Evolutionary conservation across 2,329 filamentous ascomycete species (phyloP).

Genomic region (Davidsoniella eucalypti): DNA sequence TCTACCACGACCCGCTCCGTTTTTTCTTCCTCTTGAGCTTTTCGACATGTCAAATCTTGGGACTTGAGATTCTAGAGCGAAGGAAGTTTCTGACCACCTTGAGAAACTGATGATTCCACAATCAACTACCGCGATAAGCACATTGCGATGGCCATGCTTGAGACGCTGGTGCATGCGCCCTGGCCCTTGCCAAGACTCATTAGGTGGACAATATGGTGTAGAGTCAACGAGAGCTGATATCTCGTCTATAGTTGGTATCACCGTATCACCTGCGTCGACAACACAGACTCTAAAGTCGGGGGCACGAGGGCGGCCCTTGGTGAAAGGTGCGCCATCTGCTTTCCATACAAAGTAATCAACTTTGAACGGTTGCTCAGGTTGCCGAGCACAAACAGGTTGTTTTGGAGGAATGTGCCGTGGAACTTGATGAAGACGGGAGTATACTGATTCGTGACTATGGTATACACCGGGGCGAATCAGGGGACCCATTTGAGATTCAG

Average conservation of each 20-base stretch:
- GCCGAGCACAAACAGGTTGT: slow-evolving; percentile 13
- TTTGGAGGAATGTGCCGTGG: slow-evolving; percentile 44
- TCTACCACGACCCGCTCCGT: slow-evolving; percentile 23
- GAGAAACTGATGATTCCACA: slow-evolving; percentile 81
- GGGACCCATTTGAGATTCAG: slow-evolving; percentile 27
- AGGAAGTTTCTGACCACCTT: slow-evolving; percentile 62
- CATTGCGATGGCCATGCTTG: slow-evolving; percentile 70
- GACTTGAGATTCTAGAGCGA: slow-evolving; percentile 58
- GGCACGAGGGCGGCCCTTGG: slow-evolving; percentile 58
- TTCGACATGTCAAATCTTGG: slow-evolving; percentile 31
- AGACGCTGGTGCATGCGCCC: slow-evolving; percentile 55
- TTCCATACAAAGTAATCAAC: slow-evolving; percentile 77
- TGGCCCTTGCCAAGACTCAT: slow-evolving; percentile 21
- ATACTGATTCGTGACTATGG: slow-evolving; percentile 54
- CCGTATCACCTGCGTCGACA: slow-evolving; percentile 54
- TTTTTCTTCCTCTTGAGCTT: slow-evolving; percentile 21
- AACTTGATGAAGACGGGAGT: slow-evolving; percentile 58
- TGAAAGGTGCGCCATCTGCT: slow-evolving; percentile 41
- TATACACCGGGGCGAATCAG: slow-evolving; percentile 47
- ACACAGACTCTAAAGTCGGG: slow-evolving; percentile 81
- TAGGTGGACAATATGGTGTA: slow-evolving; percentile 34
- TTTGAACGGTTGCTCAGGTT: slow-evolving; percentile 40
- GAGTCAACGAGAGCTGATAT: slow-evolving; percentile 55
- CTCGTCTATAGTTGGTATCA: slow-evolving; percentile 57
- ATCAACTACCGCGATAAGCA: slow-evolving; percentile 77